Evolutionary conservation across 176 grass and related monocot genomes (phyloP).

Genomic region (Chloris gayana): DNA sequence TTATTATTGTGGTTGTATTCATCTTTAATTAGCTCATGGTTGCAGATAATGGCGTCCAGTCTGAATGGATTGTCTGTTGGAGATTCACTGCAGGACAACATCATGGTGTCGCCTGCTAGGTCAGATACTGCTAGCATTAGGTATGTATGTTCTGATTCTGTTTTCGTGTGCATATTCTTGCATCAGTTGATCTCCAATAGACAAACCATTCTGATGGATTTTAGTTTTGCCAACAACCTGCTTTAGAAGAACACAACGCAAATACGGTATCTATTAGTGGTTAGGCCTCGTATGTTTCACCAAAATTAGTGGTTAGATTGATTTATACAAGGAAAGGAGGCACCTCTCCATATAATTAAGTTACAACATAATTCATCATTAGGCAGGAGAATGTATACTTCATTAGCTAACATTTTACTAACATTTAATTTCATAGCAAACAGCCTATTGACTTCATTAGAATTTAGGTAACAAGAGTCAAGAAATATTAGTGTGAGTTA

Average conservation of each 20-base stretch:
- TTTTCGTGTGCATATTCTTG: neutral
- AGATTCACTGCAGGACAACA: slow-evolving; percentile 74
- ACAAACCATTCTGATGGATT: too few species aligned
- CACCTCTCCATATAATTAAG: neutral
- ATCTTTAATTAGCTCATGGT: neutral
- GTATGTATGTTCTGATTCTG: slow-evolving; percentile 43
- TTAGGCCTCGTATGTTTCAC: neutral
- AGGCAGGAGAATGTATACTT: neutral
- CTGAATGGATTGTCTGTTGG: slow-evolving; percentile 91
- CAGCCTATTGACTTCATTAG: neutral
- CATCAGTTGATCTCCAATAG: too few species aligned
- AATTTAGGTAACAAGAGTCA: neutral
- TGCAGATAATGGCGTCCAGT: slow-evolving; percentile 47
- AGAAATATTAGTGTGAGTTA: neutral
- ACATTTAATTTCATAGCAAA: neutral
- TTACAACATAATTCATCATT: neutral
- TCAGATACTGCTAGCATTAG: slow-evolving; percentile 69
- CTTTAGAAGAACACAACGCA: neutral
- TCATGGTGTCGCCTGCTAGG: slow-evolving; percentile 87
- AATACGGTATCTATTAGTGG: neutral
- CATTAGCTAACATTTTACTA: neutral
- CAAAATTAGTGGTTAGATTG: neutral
- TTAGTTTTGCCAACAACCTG: neutral
- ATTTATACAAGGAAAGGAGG: slow-evolving; percentile 1
- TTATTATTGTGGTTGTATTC: neutral